phyloP scores from a whole-genome alignment of 148 eudicot genomes.

The Arctostaphylos glauca region DNA sequence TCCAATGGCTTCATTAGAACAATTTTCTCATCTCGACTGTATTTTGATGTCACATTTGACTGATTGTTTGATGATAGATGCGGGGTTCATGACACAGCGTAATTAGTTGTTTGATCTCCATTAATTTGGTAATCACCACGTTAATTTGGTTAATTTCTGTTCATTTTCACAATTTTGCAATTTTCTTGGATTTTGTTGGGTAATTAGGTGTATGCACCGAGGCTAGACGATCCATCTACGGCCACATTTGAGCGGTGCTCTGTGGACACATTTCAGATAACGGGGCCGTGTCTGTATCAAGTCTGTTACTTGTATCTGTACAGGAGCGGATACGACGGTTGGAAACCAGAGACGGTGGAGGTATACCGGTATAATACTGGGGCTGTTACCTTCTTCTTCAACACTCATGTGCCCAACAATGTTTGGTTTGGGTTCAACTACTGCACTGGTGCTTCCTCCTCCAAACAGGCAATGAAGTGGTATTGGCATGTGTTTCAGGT shows the following conservation, averaged over 20 bases:
- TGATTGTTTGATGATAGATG: not conserved
- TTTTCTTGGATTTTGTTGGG: not conserved
- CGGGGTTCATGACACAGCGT: not conserved
- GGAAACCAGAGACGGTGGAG: constrained; percentile 40
- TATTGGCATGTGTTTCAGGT: constrained; percentile 16
- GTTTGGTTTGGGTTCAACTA: constrained; percentile 48
- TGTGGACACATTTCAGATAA: constrained; percentile 34
- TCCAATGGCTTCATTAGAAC: not conserved
- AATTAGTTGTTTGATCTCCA: not conserved
- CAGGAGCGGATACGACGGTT: constrained; percentile 53
- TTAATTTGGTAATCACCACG: not conserved
- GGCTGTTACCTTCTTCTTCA: constrained; percentile 31
- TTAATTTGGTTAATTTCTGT: not conserved
- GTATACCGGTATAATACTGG: constrained; percentile 35
- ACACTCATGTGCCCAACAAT: constrained; percentile 28
- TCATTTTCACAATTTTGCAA: not conserved
- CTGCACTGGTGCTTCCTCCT: constrained; percentile 23
- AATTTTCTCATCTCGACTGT: not conserved
- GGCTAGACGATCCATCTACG: constrained; percentile 42
- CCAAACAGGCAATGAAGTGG: constrained; percentile 16
- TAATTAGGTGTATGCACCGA: constrained; percentile 48
- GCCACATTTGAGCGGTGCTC: constrained; percentile 51
- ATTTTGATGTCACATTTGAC: not conserved
- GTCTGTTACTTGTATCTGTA: constrained; percentile 50
- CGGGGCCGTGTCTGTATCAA: constrained; percentile 43